Evolutionary conservation across 1,284 basidiomycete genomes (phyloP), one percentile per base, ranked within the genome.

Genomic region (Ganoderma lingzhi): DNA sequence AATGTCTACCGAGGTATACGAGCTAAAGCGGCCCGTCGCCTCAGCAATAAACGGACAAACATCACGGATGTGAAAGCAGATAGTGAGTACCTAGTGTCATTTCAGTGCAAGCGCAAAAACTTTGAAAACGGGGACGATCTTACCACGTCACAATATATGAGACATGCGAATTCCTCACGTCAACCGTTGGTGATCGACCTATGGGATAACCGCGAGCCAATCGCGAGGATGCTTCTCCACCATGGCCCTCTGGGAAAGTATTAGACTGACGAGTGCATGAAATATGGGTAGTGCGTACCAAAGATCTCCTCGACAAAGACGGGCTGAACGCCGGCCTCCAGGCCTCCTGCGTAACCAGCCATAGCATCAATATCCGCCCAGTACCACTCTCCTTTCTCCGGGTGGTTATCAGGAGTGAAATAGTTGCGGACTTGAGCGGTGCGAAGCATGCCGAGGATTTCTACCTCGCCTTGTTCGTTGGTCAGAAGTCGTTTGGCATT

Each of bases 81-180:
- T 12, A 93, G 80, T 1, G 90, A 86, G 81, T 90, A 93, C 92
- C 92, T 93, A 28, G 70, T 61, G 58, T 70, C 23, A 64, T 62
- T 64, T 69, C 42, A 69, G 59, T 12, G 48, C 23, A 63, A 65
- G 35, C 48, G 12, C 35, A 30, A 30, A 30, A 19, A 51, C 0
- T 10, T 17, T 28, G 30, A 41, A 23, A 19, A 61, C 15, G 30
- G 5, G n/a, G 37, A 62, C 37, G 45, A 0, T 74, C 85, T 62
- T 76, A 96, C 97, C 97, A 99, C 14, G 97, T 99, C 23, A 93
- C 88, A 6, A 97, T 95, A 80, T 99, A 99, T 6, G 96, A 97
- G 10, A 96, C 87, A 84, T 99, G 97, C 67, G 96, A 91, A 81
- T 99, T 99, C 55, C 98, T 87, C 63, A 99, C 83, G 78, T 99